Evolutionary conservation across 352 stramenopile genomes (phyloP).

Genomic region (Globisporangium alternatum): DNA sequence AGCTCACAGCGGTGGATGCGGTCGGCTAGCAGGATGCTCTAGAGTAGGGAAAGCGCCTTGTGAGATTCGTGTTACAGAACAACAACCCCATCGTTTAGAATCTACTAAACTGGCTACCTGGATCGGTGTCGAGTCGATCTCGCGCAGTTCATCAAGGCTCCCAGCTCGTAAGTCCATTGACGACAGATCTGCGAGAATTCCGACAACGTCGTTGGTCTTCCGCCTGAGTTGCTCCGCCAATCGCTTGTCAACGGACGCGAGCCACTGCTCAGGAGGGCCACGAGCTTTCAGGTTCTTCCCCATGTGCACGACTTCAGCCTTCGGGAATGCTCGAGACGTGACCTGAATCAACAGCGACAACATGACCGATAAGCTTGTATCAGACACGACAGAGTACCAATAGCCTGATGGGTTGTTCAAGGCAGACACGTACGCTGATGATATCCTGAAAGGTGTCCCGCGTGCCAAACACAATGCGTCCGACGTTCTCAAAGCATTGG

Average conservation of each 20-base stretch:
- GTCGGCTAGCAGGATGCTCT: slow-evolving; percentile 52
- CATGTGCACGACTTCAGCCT: slow-evolving; percentile 50
- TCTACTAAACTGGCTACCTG: slow-evolving; percentile 22
- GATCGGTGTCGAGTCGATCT: slow-evolving; percentile 22
- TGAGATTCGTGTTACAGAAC: not conserved
- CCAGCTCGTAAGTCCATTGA: not conserved
- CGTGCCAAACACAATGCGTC: slow-evolving; percentile 49
- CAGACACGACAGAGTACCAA: not conserved
- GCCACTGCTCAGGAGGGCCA: slow-evolving; percentile 66
- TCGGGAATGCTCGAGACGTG: slow-evolving; percentile 35
- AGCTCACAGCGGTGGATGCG: slow-evolving; percentile 39
- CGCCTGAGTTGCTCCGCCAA: slow-evolving; percentile 57
- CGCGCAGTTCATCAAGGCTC: not conserved
- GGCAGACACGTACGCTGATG: slow-evolving; percentile 24
- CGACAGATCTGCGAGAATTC: slow-evolving; percentile 19
- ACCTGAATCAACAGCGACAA: slow-evolving; percentile 4
- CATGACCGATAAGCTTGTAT: not conserved
- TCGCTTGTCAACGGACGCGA: slow-evolving; percentile 53
- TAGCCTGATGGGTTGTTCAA: not conserved
- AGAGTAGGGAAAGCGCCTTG: not conserved
- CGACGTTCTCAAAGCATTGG: slow-evolving; percentile 74
- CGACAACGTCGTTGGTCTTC: slow-evolving; percentile 41
- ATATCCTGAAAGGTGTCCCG: slow-evolving; percentile 66
- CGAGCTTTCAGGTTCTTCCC: slow-evolving; percentile 74
- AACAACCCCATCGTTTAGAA: not conserved